A percentile compares a stretch with the other conserved stretches of the same genome.
Conservation (phyloP, 139 green algal genomes). For the Prasinococcaceae sp. region DNA sequence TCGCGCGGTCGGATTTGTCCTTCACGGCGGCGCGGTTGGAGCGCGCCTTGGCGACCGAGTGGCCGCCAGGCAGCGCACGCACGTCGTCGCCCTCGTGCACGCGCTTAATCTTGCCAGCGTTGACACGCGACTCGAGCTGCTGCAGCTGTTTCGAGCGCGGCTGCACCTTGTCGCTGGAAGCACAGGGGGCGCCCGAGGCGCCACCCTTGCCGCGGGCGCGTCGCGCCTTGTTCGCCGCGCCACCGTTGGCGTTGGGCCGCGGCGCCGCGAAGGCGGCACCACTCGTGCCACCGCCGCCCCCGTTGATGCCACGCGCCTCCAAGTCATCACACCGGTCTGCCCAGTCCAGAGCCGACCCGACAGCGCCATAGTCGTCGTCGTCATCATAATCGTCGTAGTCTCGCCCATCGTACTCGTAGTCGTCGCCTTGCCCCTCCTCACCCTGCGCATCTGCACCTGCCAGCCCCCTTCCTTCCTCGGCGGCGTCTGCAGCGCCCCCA, state of each 20-base stretch:
- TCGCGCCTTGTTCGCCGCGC: slow-evolving; percentile 7
- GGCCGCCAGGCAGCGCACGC: slow-evolving; percentile 7
- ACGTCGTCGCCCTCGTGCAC: slow-evolving; percentile 25
- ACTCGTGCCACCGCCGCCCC: not conserved
- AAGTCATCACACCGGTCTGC: slow-evolving; percentile 44
- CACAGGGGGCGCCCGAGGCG: not conserved
- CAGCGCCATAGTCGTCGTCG: slow-evolving; percentile 34
- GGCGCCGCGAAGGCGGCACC: not conserved
- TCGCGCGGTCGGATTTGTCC: slow-evolving; percentile 82
- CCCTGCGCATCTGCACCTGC: not conserved
- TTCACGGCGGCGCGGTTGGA: slow-evolving; percentile 6
- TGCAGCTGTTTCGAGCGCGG: slow-evolving; percentile 26
- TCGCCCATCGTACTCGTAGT: not conserved
- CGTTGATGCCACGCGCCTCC: not conserved
- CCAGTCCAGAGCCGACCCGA: slow-evolving; percentile 49
- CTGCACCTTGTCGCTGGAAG: not conserved
- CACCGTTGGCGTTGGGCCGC: slow-evolving; percentile 21
- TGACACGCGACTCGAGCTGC: slow-evolving; percentile 16
- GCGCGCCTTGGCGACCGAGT: not conserved
- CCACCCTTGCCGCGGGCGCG: not conserved
- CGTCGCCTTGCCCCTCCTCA: not conserved
- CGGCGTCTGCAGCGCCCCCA: not conserved
- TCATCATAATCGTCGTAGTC: slow-evolving; percentile 27
- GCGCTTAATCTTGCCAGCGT: slow-evolving; percentile 37
- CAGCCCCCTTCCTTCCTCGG: not conserved